Base-by-base conservation (phyloP, 2,329 filamentous ascomycete genomes). In the Trichoderma asperellum region DNA sequence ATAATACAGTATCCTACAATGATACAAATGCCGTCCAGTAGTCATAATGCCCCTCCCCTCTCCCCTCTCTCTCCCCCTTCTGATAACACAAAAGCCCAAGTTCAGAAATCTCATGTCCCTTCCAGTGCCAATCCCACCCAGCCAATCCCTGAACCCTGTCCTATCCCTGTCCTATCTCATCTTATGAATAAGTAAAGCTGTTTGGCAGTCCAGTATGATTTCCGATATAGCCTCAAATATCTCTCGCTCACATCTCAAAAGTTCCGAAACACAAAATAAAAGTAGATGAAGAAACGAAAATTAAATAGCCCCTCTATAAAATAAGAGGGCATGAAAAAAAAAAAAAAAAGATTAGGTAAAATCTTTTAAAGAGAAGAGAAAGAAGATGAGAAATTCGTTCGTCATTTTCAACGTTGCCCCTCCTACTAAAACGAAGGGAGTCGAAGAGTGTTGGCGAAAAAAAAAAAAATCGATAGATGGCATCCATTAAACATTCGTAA, bases 1-100 rank as follows among this genome's bases (percentile, higher is more conserved):
- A 58, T 57, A 35, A 57, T 58, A 58, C 55, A 58, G n/a, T 58
- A 58, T 58, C 55, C 32, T 58, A 58, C 55, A 58, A 35, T 24
- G 32, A 58, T 58, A 21, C 32, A 58, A 21, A 21, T 32, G 32
- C 21, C 29, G 55, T n/a, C 55, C 34, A 37, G 29, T 24, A 35
- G 55, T 37, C 32, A 11, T 32, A n/a, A 37, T 24, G 32, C 14
- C n/a, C 32, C 11, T 32, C 18, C 37, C 16, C 37, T 14, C 37
- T 40, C 18, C n/a, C 32, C 11, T 32, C 18, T 10, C 18, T 32
- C 32, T 32, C 52, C 29, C 12, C 2, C 11, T 1, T 1, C 52
- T 14, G 27, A 55, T 29, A 27, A 29, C 11, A 32, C 5, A 29
- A 6, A 55, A 55, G 10, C n/a, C 8, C 29, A 35, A 21, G 18